Base-by-base conservation (phyloP, 1,139 yeast genomes). In the Hanseniaspora uvarum region DNA sequence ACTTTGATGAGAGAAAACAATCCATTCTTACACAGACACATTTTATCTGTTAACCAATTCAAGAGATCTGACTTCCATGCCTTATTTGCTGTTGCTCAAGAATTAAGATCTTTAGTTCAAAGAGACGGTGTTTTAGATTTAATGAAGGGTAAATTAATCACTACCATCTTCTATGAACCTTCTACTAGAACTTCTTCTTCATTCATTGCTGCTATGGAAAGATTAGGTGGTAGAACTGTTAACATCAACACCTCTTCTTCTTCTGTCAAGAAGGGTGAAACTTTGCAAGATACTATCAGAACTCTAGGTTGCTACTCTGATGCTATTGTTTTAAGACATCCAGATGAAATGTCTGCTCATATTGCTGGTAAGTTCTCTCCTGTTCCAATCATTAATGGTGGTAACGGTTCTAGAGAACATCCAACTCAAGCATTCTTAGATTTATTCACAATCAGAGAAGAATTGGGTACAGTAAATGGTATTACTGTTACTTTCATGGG, bases 151-250 rank as follows among this genome's bases (percentile, higher is more conserved):
- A 82, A 95, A 67, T 82, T 94, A 54, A 76, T 94, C 66, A 87
- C 96, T 52, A 92, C 97, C 24, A 83, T 94, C 77, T 94, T 94
- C 75, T 94, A 88, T 70, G 99, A 94, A 74, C 98, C 99, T 63
- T 87, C 96, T 11, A 94, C 99, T 47, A 80, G 99, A 72, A 94
- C 99, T 33, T 80, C 94, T 18, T 81, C 96, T 24, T 89, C 97
- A 1, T 94, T 94, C 68, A 95, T 94, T 70, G 96, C 96, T 63
- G 99, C 99, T 58, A 94, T 94, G 98, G 97, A 94, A 76, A 85
- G 99, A 74, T 78, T 94, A 64, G 99, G 99, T 69, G 99, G 99
- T 68, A 82, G 95, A 70, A 96, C 89, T 61, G 86, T 94, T 62
- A 79, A 94, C 54, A 84, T 94, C 60, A 77, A 86, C 60, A 85